Evolutionary conservation across 495 filamentous ascomycete genomes (phyloP), one percentile per base, ranked within the genome.

Genomic region (Sphaerosporella brunnea): DNA sequence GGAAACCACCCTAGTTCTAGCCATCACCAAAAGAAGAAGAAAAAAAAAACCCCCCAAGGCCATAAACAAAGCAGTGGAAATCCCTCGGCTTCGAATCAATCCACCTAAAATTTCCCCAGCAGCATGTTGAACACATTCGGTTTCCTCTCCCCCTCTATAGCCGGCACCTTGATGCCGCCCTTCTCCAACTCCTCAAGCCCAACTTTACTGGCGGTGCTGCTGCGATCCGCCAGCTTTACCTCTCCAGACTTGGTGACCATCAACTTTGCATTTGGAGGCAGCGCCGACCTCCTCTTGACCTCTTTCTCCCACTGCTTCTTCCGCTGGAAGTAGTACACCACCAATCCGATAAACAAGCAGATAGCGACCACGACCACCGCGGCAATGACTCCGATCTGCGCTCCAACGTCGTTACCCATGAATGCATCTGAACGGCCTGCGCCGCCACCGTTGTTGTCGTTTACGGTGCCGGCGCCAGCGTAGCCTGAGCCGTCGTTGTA

Each of bases 331-430:
- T 59, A 61, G 49, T 53, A 61, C 15, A 60, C 2, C 13, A 51
- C 47, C 20, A 49, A 34, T 9, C 47, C 41, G 18, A 56, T 24
- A 23, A 61, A 45, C 0, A 59, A 49, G 16, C 25, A 34, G 19
- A 61, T 45, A 21, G 53, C 58, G 9, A 52, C 43, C 21, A 61
- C 36, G n/a, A 61, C 50, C 11, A 61, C 57, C 5, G 52, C 38
- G 3, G 51, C 49, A 32, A 61, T 61, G 20, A 61, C 61, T 13
- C 58, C 58, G 26, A 59, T 51, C 46, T 61, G 57, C 1, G 58
- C 58, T 7, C 57, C 57, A 23, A 60, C 37, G 3, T 53, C 50
- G 7, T 53, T 50, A 38, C 54, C 52, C 49, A 61, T 56, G 35
- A 61, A 61, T 16, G 57, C 53, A 8, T 57, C 57, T 8, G 23